Conservation (phyloP, 2,329 filamentous ascomycete species). For the Neonectria hederae region DNA sequence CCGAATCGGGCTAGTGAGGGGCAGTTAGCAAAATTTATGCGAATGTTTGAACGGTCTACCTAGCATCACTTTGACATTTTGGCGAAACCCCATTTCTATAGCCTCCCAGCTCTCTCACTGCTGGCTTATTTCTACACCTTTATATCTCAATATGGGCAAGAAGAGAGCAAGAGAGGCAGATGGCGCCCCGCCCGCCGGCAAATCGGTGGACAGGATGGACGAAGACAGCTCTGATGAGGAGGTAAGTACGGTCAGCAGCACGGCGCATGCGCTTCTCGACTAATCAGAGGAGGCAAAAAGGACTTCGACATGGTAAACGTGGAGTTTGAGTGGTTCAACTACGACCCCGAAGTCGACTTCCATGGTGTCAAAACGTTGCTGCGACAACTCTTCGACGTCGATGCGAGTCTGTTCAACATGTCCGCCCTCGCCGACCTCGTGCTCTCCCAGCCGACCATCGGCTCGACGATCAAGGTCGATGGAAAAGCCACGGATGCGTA, state of each 20-base stretch:
- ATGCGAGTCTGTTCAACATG: constrained; percentile 85
- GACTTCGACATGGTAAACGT: constrained; percentile 93
- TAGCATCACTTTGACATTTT: constrained; percentile 8
- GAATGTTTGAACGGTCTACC: constrained; percentile 22
- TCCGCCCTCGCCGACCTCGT: constrained; percentile 88
- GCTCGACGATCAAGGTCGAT: constrained; percentile 97
- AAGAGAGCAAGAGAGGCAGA: constrained; percentile 59
- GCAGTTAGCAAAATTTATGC: constrained; percentile 50
- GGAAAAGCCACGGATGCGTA: constrained; percentile 93
- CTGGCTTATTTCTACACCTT: background rate
- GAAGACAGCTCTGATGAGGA: constrained; percentile 65
- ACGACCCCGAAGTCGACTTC: constrained; percentile 88
- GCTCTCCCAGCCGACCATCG: constrained; percentile 84
- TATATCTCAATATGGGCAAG: constrained; percentile 55
- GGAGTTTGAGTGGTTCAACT: constrained; percentile 99
- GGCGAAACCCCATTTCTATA: background rate
- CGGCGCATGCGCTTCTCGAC: constrained; percentile 18
- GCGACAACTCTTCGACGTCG: constrained; percentile 91
- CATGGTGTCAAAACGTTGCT: constrained; percentile 91
- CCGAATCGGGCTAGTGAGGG: constrained; percentile 53
- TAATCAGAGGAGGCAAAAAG: constrained; percentile 54
- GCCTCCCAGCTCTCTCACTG: background rate
- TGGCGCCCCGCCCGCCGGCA: constrained; percentile 51
- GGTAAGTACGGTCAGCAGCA: constrained; percentile 47
- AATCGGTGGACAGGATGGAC: constrained; percentile 60